phyloP scores from a whole-genome alignment of 805 yeast genomes.

The Candida railenensis region DNA sequence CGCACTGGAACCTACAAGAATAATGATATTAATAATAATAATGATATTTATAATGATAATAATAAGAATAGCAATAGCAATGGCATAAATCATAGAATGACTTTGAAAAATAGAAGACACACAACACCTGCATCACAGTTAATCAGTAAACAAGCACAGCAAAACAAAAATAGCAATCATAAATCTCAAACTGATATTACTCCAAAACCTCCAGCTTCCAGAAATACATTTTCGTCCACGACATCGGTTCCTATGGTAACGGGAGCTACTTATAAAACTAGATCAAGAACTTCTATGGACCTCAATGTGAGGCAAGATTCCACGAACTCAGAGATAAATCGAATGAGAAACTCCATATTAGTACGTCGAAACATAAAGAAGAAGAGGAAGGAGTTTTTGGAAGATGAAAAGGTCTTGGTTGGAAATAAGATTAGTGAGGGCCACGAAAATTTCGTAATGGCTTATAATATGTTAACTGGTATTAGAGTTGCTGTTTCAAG shows the following conservation, averaged over 20 bases:
- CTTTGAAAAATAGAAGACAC: constrained; percentile 12
- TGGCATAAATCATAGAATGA: background rate
- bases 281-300: constrained; percentile 1
- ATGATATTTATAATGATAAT: background rate
- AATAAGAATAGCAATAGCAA: background rate
- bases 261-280: background rate
- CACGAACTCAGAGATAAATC: constrained; percentile 43
- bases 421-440: constrained; percentile 90
- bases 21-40: too few species aligned
- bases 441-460: constrained; percentile 89
- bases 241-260: constrained; percentile 2
- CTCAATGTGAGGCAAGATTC: constrained; percentile 16
- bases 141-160: background rate
- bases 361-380: constrained; percentile 43
- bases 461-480: constrained; percentile 96
- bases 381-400: constrained; percentile 39
- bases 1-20: background rate
- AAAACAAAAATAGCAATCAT: background rate
- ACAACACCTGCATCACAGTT: constrained; percentile 9
- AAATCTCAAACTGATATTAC: background rate
- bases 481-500: constrained; percentile 93
- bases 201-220: constrained; percentile 1
- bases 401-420: constrained; percentile 60
- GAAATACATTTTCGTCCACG: background rate
- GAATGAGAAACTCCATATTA: constrained; percentile 49